phyloP scores from a whole-genome alignment of 1,284 basidiomycete species.

The Heterobasidion parviporum region DNA sequence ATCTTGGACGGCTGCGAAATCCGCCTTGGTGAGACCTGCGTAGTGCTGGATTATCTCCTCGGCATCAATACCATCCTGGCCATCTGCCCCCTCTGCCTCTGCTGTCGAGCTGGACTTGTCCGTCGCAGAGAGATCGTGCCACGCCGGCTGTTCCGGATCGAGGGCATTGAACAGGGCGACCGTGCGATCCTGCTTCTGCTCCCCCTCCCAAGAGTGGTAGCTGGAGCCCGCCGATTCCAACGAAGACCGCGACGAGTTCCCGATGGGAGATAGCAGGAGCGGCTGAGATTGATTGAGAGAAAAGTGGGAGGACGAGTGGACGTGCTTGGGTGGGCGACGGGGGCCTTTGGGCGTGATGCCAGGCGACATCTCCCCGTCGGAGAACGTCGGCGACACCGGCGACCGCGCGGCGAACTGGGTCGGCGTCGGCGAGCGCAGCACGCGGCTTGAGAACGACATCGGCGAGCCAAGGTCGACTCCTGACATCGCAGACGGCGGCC shows the following conservation, averaged over 20 bases:
- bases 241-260: conserved; percentile 70
- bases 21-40: conserved; percentile 58
- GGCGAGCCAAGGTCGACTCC: conserved; percentile 45
- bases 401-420: conserved; percentile 36
- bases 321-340: conserved; percentile 47
- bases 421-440: conserved; percentile 54
- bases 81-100: conserved; percentile 27
- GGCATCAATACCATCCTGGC: conserved; percentile 35
- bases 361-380: conserved; percentile 24
- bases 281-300: conserved; percentile 43
- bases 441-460: conserved; percentile 29
- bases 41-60: conserved; percentile 57
- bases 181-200: conserved; percentile 40
- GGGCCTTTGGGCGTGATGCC: conserved; percentile 33
- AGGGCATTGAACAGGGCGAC: conserved; percentile 43
- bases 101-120: conserved; percentile 39
- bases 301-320: conserved; percentile 37
- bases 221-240: conserved; percentile 73
- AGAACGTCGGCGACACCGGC: conserved; percentile 43
- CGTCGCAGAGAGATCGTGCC: conserved; percentile 47
- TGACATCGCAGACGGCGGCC: conserved; percentile 43
- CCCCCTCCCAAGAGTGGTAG: conserved; percentile 71
- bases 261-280: conserved; percentile 55
- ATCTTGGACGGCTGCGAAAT: conserved; percentile 65
- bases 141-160: conserved; percentile 39